Evolutionary conservation across 169 alveolate species (phyloP).

Genomic region (Eimeria maxima): DNA sequence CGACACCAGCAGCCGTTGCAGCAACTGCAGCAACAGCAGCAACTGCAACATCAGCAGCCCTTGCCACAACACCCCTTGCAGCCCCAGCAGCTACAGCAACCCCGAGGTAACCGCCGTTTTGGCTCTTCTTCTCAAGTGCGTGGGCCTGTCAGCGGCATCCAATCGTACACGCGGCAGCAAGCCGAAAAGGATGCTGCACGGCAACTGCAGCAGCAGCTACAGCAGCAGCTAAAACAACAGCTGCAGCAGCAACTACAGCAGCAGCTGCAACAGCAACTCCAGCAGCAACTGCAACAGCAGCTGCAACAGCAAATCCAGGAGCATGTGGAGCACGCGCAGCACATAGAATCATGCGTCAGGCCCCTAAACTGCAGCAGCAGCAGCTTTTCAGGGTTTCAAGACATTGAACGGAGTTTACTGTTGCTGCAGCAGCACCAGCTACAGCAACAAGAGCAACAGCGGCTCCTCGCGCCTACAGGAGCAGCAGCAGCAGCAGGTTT

Average conservation of each 20-base stretch:
- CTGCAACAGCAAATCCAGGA: slow-evolving; percentile 3
- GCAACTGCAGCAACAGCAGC: not conserved
- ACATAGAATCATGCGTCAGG: not conserved
- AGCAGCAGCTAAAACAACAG: slow-evolving; percentile 18
- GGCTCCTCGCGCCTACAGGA: not conserved
- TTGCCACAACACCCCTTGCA: not conserved
- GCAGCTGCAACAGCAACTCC: slow-evolving; percentile 48
- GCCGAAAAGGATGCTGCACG: slow-evolving; percentile 9
- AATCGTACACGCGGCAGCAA: not conserved
- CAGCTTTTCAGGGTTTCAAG: slow-evolving; percentile 32
- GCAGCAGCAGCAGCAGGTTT: slow-evolving; percentile 35
- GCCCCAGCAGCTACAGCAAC: slow-evolving; percentile 29
- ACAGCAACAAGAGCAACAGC: slow-evolving; percentile 17
- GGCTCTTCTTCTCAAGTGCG: not conserved
- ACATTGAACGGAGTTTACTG: slow-evolving; percentile 28
- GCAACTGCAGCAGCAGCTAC: slow-evolving; percentile 29
- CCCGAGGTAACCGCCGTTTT: not conserved
- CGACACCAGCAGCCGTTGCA: slow-evolving; percentile 30
- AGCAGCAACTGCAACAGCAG: slow-evolving; percentile 55
- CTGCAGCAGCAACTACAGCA: slow-evolving; percentile 12
- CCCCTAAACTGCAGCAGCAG: slow-evolving; percentile 29
- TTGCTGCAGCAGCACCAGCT: slow-evolving; percentile 62
- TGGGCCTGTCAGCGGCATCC: slow-evolving; percentile 43
- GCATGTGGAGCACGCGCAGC: not conserved
- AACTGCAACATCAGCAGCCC: slow-evolving; percentile 22